Percentiles rank a stretch among this genome's conserved stretches.
Conservation (phyloP, 176 grass and related monocot genomes). For the Triticum monococcum region DNA sequence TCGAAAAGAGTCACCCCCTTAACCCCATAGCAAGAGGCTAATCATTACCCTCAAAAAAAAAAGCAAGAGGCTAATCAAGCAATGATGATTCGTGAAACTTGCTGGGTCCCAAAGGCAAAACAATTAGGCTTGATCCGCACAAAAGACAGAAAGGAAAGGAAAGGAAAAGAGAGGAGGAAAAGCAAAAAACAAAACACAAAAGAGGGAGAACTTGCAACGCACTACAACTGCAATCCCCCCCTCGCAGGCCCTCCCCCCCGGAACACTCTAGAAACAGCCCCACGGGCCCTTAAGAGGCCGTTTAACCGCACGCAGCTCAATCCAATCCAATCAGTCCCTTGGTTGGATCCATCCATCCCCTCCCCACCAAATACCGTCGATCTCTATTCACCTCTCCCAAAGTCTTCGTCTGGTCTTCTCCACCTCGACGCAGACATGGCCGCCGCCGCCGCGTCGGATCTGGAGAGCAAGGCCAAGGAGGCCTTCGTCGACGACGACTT, state of each 20-base stretch:
- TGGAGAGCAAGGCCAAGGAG: constrained; percentile 66
- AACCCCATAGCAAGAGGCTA: not conserved
- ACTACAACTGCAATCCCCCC: not conserved
- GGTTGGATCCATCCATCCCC: not conserved
- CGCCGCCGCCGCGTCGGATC: constrained; percentile 46
- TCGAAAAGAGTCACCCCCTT: too few relatives aligned
- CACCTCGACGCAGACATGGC: constrained; percentile 37
- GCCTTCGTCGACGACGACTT: constrained; percentile 77
- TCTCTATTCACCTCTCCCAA: constrained; percentile 7
- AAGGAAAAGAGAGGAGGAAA: not conserved
- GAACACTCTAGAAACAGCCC: constrained; percentile 46
- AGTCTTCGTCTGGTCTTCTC: constrained; percentile 38
- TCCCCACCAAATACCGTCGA: constrained; percentile 11
- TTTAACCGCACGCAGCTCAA: not conserved
- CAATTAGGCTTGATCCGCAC: constrained; percentile 25
- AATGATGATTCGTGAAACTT: constrained; percentile 16
- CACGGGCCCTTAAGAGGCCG: constrained; percentile 38
- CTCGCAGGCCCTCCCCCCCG: not conserved
- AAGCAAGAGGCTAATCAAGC: not conserved
- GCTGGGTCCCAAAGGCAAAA: not conserved
- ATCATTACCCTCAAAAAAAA: too few relatives aligned
- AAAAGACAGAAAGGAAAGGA: constrained; percentile 29
- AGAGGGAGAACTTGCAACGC: not conserved
- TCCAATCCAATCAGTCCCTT: not conserved
- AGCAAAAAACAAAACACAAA: constrained; percentile 1